Evolutionary conservation across 1,139 yeast species (phyloP).

Genomic region (Candida sanyaensis): DNA sequence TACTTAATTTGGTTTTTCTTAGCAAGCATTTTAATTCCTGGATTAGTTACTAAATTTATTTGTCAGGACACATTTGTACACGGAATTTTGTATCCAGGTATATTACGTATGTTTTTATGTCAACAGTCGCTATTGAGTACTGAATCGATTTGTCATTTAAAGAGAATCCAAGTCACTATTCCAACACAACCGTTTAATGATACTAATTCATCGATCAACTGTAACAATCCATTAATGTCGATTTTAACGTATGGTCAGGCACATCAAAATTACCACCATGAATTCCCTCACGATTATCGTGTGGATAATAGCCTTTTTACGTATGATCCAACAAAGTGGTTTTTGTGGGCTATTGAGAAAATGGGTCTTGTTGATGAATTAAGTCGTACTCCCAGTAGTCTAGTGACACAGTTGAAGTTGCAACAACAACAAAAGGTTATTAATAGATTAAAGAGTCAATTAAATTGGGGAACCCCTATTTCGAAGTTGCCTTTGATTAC

Average conservation of each 20-base stretch:
- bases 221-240: slow-evolving; percentile 52
- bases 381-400: slow-evolving; percentile 45
- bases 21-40: slow-evolving; percentile 54
- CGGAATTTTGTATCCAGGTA: slow-evolving; percentile 63
- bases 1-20: slow-evolving; percentile 45
- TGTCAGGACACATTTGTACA: slow-evolving; percentile 49
- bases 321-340: slow-evolving; percentile 72
- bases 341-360: slow-evolving; percentile 39
- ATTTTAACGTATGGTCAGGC: slow-evolving; percentile 65
- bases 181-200: slow-evolving; percentile 65
- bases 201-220: slow-evolving; percentile 52
- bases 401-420: slow-evolving; percentile 55
- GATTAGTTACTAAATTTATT: slow-evolving; percentile 37
- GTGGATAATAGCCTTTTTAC: slow-evolving; percentile 49
- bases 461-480: slow-evolving; percentile 79
- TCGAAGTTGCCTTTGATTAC: slow-evolving; percentile 60
- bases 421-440: slow-evolving; percentile 67
- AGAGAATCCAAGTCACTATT: slow-evolving; percentile 40
- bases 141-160: slow-evolving; percentile 62
- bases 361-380: slow-evolving; percentile 42
- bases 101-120: slow-evolving; percentile 54
- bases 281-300: slow-evolving; percentile 69
- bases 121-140: slow-evolving; percentile 60
- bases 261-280: slow-evolving; percentile 71
- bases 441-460: slow-evolving; percentile 59